Evolutionary conservation across 768 basidiomycete species (phyloP).

Genomic region (Tricholoma sp.): DNA sequence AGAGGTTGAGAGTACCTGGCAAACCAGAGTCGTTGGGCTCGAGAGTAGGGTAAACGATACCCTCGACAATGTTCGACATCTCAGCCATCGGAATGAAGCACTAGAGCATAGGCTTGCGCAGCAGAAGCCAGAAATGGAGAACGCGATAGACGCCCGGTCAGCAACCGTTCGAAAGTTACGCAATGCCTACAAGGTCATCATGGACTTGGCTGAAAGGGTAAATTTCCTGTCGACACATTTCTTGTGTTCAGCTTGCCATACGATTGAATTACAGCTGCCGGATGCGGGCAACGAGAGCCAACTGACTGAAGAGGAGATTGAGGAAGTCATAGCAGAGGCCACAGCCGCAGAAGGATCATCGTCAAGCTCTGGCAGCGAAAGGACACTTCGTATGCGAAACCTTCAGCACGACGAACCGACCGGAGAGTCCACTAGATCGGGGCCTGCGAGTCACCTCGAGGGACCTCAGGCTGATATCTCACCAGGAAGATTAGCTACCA

Average conservation of each 20-base stretch:
- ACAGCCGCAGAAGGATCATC: background rate
- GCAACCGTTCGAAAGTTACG: slow-evolving; percentile 26
- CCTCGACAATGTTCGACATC: slow-evolving; percentile 18
- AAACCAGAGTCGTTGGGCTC: slow-evolving; percentile 30
- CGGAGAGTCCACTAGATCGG: background rate
- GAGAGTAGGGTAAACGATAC: slow-evolving; percentile 26
- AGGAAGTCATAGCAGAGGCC: slow-evolving; percentile 20
- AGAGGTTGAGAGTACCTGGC: slow-evolving; percentile 8
- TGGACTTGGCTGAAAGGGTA: slow-evolving; percentile 34
- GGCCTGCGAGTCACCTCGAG: background rate
- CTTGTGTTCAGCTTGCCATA: background rate
- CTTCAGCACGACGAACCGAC: background rate
- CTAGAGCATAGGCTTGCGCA: slow-evolving; percentile 23
- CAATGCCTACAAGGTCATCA: slow-evolving; percentile 35
- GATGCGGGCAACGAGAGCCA: background rate
- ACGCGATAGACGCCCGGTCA: slow-evolving; percentile 27
- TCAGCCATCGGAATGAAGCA: slow-evolving; percentile 28
- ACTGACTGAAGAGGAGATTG: slow-evolving; percentile 16
- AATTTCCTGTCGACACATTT: background rate
- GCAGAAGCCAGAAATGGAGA: slow-evolving; percentile 24
- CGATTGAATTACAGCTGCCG: slow-evolving; percentile 8
- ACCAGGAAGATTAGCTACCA: slow-evolving; percentile 4
- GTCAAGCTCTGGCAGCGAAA: slow-evolving; percentile 13
- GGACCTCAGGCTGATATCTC: background rate
- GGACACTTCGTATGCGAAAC: slow-evolving; percentile 15